Evolutionary conservation across 495 filamentous ascomycete species (phyloP), one percentile per base, ranked within the genome.

Genomic region (Opeltia flavorubescens): DNA sequence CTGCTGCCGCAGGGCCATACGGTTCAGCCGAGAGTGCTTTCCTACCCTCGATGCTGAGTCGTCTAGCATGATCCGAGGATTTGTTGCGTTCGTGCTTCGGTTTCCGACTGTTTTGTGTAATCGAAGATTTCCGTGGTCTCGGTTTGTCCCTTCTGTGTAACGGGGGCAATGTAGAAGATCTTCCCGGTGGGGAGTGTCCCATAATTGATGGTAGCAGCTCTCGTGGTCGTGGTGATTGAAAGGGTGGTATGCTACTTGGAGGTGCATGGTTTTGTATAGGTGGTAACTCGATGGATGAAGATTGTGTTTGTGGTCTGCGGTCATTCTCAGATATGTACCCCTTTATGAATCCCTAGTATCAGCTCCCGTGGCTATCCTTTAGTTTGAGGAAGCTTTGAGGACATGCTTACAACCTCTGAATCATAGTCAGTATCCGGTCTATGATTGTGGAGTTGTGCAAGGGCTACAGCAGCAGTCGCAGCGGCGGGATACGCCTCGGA

Each of bases 21-120:
- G 88, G 86, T 60, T 94, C 88, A 21, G 85, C 84, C 2, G 86
- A 93, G 50, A 80, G 75, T 20, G 84, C 84, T 61, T 93, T 94
- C 42, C 86, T 72, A 48, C 85, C 82, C 49, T 78, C 74, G 28
- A 81, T 75, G 54, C 82, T 87, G 8, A 80, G 75, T 51, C 82
- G 71, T 49, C 84, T 67, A 9, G 49, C 58, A 29, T 71, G 68
- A 44, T 82, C 85, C 52, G 80, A 82, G 4, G 86, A 93, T 53
- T 74, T 82, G 47, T 74, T 73, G 48, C 84, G 74, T 54, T 85
- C 84, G 51, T 94, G 88, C 53, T 83, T 84, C 0, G 77, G 66
- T 55, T 80, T 77, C 33, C 81, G 68, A 9, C 76, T 77, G 25
- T 79, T 76, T 57, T 89, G 83, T 2, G 81, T 76, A 18, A 94